Percentiles rank a stretch among this genome's conserved stretches.
phyloP scores from a whole-genome alignment of 495 filamentous ascomycete species.

The Penicillium mononematosum region DNA sequence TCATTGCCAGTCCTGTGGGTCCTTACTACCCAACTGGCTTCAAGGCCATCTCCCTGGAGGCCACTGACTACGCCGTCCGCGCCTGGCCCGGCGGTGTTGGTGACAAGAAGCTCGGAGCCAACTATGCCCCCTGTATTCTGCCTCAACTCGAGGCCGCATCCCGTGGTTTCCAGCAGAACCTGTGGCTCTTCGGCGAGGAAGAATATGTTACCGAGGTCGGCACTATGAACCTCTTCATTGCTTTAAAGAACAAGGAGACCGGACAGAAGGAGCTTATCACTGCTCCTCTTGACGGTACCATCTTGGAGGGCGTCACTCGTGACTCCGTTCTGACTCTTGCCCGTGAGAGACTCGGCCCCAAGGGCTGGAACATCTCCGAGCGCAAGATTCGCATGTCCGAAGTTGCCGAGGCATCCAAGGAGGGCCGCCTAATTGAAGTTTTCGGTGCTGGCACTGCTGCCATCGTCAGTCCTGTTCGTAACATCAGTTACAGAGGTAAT shows the following conservation, averaged over 20 bases:
- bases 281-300: slow-evolving; percentile 93
- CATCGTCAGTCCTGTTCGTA: slow-evolving; percentile 70
- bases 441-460: slow-evolving; percentile 92
- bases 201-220: slow-evolving; percentile 95
- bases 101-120: slow-evolving; percentile 95
- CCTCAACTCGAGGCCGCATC: slow-evolving; percentile 88
- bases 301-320: slow-evolving; percentile 88
- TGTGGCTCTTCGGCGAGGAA: slow-evolving; percentile 95
- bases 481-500: slow-evolving; percentile 79
- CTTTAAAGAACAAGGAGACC: slow-evolving; percentile 73
- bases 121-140: slow-evolving; percentile 95
- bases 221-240: slow-evolving; percentile 96
- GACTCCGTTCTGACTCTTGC: slow-evolving; percentile 84
- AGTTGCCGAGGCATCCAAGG: slow-evolving; percentile 71
- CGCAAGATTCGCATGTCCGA: slow-evolving; percentile 86
- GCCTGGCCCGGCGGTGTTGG: slow-evolving; percentile 97
- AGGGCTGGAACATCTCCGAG: slow-evolving; percentile 88
- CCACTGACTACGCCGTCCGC: slow-evolving; percentile 89
- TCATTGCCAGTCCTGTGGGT: slow-evolving; percentile 95
- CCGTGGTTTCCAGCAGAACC: slow-evolving; percentile 93
- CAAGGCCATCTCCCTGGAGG: slow-evolving; percentile 91
- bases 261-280: slow-evolving; percentile 89
- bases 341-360: slow-evolving; percentile 71
- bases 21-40: slow-evolving; percentile 98
- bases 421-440: slow-evolving; percentile 85